phyloP scores from a whole-genome alignment of 1,139 yeast species.

The Scheffersomyces parashehatae region DNA sequence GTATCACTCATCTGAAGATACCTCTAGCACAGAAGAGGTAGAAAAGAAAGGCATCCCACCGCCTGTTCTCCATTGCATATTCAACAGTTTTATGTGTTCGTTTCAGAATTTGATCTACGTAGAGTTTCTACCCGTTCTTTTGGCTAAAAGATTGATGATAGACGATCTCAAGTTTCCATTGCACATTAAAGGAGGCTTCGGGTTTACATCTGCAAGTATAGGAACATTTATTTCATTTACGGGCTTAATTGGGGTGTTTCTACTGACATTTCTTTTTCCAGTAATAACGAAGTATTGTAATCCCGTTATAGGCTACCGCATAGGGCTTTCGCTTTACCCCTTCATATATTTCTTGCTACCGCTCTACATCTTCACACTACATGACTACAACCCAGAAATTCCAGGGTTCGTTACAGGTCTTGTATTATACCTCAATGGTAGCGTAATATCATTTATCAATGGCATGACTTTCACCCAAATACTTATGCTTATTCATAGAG shows the following conservation, averaged over 20 bases:
- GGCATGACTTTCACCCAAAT: constrained; percentile 44
- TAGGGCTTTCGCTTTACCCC: constrained; percentile 22
- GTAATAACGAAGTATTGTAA: constrained; percentile 21
- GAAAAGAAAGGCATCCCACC: not conserved
- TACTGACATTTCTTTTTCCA: constrained; percentile 25
- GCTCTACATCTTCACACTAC: constrained; percentile 20
- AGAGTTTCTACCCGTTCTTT: constrained; percentile 24
- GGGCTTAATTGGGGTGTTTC: constrained; percentile 25
- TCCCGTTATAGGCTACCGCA: constrained; percentile 22
- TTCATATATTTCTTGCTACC: constrained; percentile 23
- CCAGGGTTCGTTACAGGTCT: constrained; percentile 16
- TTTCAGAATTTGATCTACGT: constrained; percentile 20
- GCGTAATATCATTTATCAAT: constrained; percentile 10
- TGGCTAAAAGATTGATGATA: constrained; percentile 17
- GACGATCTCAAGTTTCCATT: constrained; percentile 19
- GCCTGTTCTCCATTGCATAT: not conserved
- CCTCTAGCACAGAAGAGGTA: not conserved
- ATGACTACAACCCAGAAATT: constrained; percentile 13
- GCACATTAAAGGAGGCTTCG: constrained; percentile 22
- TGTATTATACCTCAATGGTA: not conserved
- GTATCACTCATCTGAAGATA: not conserved
- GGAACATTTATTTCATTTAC: constrained; percentile 26
- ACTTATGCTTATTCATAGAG: constrained; percentile 46
- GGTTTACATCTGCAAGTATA: constrained; percentile 20
- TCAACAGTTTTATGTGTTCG: constrained; percentile 15